Conservation (phyloP, 2,329 filamentous ascomycete species). For the Neonectria faginata region DNA sequence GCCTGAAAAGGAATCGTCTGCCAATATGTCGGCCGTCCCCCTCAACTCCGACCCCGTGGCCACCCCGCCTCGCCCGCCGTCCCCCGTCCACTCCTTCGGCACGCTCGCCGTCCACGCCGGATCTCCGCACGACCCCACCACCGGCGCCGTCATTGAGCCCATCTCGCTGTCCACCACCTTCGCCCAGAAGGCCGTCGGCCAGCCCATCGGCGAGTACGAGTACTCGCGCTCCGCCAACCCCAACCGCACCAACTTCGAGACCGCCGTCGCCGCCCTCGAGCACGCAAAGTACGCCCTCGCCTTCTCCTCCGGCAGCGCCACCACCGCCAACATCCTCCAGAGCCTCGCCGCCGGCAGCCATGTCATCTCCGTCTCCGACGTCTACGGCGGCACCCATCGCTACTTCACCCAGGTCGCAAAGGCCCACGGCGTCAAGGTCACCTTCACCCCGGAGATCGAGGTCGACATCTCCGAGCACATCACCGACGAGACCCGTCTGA, state of each 20-base stretch:
- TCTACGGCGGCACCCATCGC: conserved; percentile 97
- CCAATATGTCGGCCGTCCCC: conserved; percentile 35
- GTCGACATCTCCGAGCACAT: conserved; percentile 88
- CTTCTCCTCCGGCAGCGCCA: conserved; percentile 93
- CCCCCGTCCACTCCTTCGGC: conserved; percentile 84
- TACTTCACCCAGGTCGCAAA: conserved; percentile 99
- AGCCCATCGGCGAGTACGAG: conserved; percentile 89
- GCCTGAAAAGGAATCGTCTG: not conserved
- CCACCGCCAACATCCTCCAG: conserved; percentile 93
- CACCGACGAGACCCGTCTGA: conserved; percentile 86
- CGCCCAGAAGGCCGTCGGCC: conserved; percentile 88
- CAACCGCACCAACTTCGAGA: conserved; percentile 95
- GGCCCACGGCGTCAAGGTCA: conserved; percentile 93
- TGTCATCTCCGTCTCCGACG: conserved; percentile 95
- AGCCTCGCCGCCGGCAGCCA: conserved; percentile 91
- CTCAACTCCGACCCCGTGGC: conserved; percentile 67
- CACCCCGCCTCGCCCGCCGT: conserved; percentile 77
- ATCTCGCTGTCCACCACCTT: conserved; percentile 98
- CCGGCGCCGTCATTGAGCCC: conserved; percentile 94
- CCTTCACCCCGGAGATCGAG: conserved; percentile 94
- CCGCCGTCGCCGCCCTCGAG: conserved; percentile 90
- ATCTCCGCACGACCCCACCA: conserved; percentile 87
- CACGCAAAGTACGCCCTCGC: conserved; percentile 92
- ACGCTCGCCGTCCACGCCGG: conserved; percentile 96
- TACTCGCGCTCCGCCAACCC: conserved; percentile 95